Evolutionary conservation across 768 basidiomycete genomes (phyloP), one percentile per base, ranked within the genome.

Genomic region (Plicaturopsis crispa): DNA sequence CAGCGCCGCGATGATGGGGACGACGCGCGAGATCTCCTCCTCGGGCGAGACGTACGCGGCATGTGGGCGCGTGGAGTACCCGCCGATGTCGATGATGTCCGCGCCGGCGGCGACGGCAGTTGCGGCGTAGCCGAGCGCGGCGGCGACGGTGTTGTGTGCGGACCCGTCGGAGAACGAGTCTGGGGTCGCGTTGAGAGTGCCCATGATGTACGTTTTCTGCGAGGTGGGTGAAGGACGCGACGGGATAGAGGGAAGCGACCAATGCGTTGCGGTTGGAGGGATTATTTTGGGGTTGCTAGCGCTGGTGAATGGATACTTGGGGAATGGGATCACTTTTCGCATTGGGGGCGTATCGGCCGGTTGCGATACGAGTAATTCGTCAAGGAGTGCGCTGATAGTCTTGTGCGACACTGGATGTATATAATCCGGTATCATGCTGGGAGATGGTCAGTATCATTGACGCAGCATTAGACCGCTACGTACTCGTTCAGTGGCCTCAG

Each of bases 111-210:
- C 44, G 2, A 78, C 63, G 0, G 88, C 69, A 3, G 61, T 36
- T 3, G 52, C 44, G 0, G 69, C 65, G 44, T 82, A 84, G 3
- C 53, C 48, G 12, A 90, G 50, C 0, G 84, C 85, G 7, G 66
- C 54, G 0, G 69, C 47, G 8, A 80, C 46, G 0, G 68, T 69
- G 44, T 71, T 66, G 55, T 84, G 67, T 14, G 59, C 53, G 1
- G 78, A 70, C 7, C 91, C 91, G 45, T 97, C 92, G 0, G 93
- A 97, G 62, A 97, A 97, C 0, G 93, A 96, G 60, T 99, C 94
- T 2, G 94, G 93, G 0, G 94, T 97, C 5, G 73, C 73, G 54
- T 98, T 97, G 40, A 99, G 72, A 1, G 88, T 96, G 0, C 84
- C 84, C 94, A 98, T 97, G 41, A 97, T 54, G 40, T 75, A 71